Evolutionary conservation across 2,329 filamentous ascomycete species (phyloP), one percentile per base, ranked within the genome.

Genomic region (Aspergillus clavatus): DNA sequence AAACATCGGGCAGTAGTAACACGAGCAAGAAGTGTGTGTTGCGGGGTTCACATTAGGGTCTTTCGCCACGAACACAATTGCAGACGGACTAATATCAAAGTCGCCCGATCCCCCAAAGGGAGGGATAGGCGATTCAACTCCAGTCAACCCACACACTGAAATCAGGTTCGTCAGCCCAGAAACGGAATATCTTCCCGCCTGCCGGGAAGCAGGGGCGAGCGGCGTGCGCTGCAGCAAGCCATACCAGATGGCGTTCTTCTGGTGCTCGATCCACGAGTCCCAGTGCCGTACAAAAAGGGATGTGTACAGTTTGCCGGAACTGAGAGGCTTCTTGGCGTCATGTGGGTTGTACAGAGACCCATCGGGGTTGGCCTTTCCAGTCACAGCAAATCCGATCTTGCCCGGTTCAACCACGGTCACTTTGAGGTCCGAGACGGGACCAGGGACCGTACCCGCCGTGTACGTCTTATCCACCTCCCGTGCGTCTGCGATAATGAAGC

Each of bases 221-320:
- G 69, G 61, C 14, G 65, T 58, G 45, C 63, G 68, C 50, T 70
- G 63, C 12, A 79, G 60, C 28, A 74, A 57, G 19, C 71, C 75
- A 54, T 71, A 73, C 58, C 69, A 78, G 36, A 79, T 71, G 0
- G 74, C 58, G 50, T 74, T 75, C 42, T 66, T 70, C 55, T 77
- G 67, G n/a, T 71, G 69, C 18, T 69, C 68, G 11, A 75, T 59
- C 51, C 73, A 78, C 5, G 68, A 60, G 52, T 78, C 76, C 76
- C 76, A 78, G 51, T 78, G 75, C 27, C 76, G 66, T 10, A 78
- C 75, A 54, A 73, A 77, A 14, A 77, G 63, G 7, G 68, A 72
- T 16, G 73, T 73, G 53, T 78, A 79, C 3, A 78, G 54, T 38
- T 61, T 69, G 2, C 72, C 76, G 2, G 70, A 72, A 12, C 67